These are phyloP conservation scores for Haberlea rhodopensis DNA, from an alignment of 257 asterid genomes.

Conservation along the genomic window DNA sequence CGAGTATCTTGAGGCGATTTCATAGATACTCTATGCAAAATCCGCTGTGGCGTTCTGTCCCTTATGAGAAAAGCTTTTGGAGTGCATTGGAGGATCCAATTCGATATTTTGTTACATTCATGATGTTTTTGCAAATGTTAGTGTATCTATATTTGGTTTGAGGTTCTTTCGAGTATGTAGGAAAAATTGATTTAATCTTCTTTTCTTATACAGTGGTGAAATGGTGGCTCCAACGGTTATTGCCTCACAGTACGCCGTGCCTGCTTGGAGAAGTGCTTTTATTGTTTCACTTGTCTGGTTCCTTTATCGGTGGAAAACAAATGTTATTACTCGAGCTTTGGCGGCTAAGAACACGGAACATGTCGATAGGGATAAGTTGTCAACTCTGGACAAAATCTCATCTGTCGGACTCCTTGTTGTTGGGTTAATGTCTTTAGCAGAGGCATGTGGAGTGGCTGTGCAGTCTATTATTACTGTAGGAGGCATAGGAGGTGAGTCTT, in stretches of 20 bases:
- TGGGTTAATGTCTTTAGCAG: slow-evolving; percentile 85
- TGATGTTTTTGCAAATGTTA: slow-evolving; percentile 79
- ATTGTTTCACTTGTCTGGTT: slow-evolving; percentile 83
- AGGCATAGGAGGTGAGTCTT: slow-evolving; percentile 85
- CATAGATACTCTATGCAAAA: slow-evolving; percentile 66
- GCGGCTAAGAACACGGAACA: slow-evolving; percentile 44
- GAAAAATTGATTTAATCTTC: slow-evolving; percentile 17
- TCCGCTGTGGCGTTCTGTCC: slow-evolving; percentile 68
- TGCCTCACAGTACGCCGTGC: slow-evolving; percentile 54
- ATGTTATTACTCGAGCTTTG: slow-evolving; percentile 65
- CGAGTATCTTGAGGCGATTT: slow-evolving; percentile 64
- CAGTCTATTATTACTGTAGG: slow-evolving; percentile 94
- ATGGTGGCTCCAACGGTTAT: slow-evolving; percentile 80
- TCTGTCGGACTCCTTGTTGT: slow-evolving; percentile 72
- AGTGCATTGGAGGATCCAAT: slow-evolving; percentile 87
- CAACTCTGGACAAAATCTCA: slow-evolving; percentile 66
- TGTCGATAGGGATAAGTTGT: slow-evolving; percentile 53
- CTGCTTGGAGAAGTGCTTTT: slow-evolving; percentile 77
- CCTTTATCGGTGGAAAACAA: slow-evolving; percentile 80
- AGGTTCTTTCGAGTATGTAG: not conserved
- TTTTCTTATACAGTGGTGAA: slow-evolving; percentile 50
- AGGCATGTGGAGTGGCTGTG: slow-evolving; percentile 90
- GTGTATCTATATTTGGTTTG: slow-evolving; percentile 27
- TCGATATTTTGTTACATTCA: slow-evolving; percentile 63
- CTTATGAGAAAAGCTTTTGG: slow-evolving; percentile 89